Evolutionary conservation across 495 filamentous ascomycete genomes (phyloP).

Genomic region (Lepidopterella palustris): DNA sequence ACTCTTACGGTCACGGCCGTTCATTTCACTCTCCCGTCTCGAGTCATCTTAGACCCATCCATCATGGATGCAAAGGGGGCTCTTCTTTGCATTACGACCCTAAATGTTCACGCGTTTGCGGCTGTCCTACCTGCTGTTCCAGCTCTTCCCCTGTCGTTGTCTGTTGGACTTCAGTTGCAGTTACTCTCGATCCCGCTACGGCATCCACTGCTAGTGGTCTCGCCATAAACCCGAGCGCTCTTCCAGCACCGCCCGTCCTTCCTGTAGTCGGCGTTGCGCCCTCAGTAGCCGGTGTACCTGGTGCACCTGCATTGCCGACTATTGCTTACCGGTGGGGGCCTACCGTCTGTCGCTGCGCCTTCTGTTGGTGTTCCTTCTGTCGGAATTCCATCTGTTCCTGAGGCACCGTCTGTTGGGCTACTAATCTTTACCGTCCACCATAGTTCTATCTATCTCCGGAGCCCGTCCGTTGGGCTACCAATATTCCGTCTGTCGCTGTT

Average conservation of each 20-base stretch:
- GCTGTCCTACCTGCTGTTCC: conserved; percentile 8
- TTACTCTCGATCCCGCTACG: neutral
- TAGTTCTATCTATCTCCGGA: neutral
- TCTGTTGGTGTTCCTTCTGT: neutral
- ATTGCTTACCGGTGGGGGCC: neutral
- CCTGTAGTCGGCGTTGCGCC: neutral
- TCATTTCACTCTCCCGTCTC: conserved; percentile 5
- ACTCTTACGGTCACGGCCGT: neutral
- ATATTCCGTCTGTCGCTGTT: too few species aligned
- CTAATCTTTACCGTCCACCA: neutral
- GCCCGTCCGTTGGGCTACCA: too few species aligned
- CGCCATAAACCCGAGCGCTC: neutral
- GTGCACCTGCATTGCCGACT: neutral
- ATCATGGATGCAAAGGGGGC: conserved; percentile 12
- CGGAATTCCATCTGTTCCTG: neutral
- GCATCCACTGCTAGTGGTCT: neutral
- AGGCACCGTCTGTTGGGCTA: neutral
- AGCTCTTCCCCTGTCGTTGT: neutral
- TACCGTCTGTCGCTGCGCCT: neutral
- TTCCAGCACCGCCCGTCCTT: neutral
- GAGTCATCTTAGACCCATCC: neutral
- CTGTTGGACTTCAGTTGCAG: neutral
- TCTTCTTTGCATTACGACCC: conserved; percentile 8
- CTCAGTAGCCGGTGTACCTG: neutral
- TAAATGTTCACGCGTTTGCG: neutral